Evolutionary conservation across 148 eudicot genomes (phyloP).

Genomic region (Nepenthes gracilis): DNA sequence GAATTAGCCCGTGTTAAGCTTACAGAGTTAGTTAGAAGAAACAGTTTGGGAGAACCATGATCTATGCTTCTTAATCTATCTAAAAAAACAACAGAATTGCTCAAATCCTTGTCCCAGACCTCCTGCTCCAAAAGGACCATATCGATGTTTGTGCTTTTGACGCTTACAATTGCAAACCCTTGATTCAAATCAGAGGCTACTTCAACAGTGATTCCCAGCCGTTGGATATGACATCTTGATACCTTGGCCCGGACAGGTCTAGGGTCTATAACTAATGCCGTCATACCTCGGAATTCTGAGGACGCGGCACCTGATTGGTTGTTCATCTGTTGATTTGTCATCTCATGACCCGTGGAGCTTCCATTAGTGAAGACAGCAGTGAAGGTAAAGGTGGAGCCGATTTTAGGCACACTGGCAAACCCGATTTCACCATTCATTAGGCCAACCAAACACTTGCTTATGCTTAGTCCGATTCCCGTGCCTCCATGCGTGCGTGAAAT

Average conservation of each 20-base stretch:
- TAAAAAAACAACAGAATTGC: conserved; percentile 16
- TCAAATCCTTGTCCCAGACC: conserved; percentile 55
- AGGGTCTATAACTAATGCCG: conserved; percentile 63
- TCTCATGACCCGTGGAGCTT: conserved; percentile 21
- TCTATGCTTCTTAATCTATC: conserved; percentile 21
- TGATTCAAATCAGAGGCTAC: conserved; percentile 40
- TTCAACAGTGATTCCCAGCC: conserved; percentile 69
- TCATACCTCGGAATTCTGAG: conserved; percentile 58
- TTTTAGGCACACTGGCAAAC: conserved; percentile 48
- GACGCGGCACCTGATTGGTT: conserved; percentile 24
- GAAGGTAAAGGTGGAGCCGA: conserved; percentile 86
- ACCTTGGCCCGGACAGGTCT: conserved; percentile 65
- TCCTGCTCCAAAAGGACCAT: conserved; percentile 76
- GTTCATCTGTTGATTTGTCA: conserved; percentile 23
- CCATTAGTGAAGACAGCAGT: conserved; percentile 53
- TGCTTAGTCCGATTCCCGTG: conserved; percentile 94
- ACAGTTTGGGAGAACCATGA: conserved; percentile 38
- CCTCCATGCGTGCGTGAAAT: conserved; percentile 70
- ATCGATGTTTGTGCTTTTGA: conserved; percentile 20
- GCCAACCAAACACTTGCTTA: conserved; percentile 87
- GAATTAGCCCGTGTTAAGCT: conserved; percentile 18
- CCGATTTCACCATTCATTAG: conserved; percentile 93
- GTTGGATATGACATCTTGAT: conserved; percentile 64
- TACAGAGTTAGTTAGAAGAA: conserved; percentile 46
- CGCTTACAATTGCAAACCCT: conserved; percentile 20